phyloP scores from a whole-genome alignment of 768 basidiomycete species.

The Kwoniella dejecticola region DNA sequence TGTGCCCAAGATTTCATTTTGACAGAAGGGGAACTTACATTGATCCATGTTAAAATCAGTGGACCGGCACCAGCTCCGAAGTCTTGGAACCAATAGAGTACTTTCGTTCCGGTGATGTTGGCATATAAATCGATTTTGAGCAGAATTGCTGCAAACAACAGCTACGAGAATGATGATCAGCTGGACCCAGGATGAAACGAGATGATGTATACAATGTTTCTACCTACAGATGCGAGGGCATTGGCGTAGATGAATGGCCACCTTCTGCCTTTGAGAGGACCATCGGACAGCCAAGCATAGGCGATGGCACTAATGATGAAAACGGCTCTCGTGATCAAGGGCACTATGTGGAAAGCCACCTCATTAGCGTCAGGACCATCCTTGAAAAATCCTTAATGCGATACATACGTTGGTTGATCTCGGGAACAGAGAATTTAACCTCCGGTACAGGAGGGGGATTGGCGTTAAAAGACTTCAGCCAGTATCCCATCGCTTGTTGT shows the following conservation, averaged over 20 bases:
- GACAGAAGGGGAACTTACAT: constrained; percentile 10
- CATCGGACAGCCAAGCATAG: constrained; percentile 41
- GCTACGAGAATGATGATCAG: background rate
- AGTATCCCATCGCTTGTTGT: constrained; percentile 30
- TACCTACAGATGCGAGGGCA: background rate
- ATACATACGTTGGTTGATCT: constrained; percentile 36
- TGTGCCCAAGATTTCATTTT: too few species aligned
- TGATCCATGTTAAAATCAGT: constrained; percentile 42
- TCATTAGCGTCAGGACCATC: background rate
- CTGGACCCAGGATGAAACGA: background rate
- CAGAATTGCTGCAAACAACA: constrained; percentile 23
- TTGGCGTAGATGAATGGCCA: constrained; percentile 36
- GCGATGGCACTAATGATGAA: constrained; percentile 28
- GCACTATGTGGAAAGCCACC: constrained; percentile 2
- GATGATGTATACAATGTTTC: background rate
- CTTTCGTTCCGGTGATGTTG: constrained; percentile 18
- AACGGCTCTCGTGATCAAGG: constrained; percentile 23
- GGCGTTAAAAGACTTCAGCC: constrained; percentile 40
- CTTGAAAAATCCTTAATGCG: background rate
- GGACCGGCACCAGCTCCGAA: constrained; percentile 30
- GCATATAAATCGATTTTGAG: constrained; percentile 21
- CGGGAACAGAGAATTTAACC: constrained; percentile 23
- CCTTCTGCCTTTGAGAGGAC: constrained; percentile 31
- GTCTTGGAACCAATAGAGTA: constrained; percentile 32
- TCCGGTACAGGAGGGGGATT: constrained; percentile 28